A percentile compares a stretch with the other conserved stretches of the same genome.
Evolutionary conservation across 441 rosid species (phyloP).

Genomic region (Corymbia citriodora): DNA sequence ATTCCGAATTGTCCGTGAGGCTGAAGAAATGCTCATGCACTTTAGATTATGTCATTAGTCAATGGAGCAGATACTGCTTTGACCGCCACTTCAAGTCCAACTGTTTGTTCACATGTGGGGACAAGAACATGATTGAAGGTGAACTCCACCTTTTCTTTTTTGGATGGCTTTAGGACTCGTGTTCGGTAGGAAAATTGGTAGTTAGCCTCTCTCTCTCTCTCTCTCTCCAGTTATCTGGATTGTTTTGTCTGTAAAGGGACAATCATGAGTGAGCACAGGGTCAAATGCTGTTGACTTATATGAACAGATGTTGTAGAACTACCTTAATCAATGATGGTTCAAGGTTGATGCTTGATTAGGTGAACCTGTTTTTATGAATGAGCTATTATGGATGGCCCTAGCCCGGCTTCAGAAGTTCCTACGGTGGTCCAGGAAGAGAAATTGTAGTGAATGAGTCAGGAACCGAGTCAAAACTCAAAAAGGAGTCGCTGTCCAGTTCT

Average conservation of each 20-base stretch:
- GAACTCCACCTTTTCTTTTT: not conserved
- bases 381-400: not conserved
- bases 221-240: not conserved
- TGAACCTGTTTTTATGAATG: not conserved
- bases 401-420: not conserved
- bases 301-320: not conserved
- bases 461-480: not conserved
- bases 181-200: not conserved
- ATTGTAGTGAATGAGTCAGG: not conserved
- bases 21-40: not conserved
- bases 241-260: not conserved
- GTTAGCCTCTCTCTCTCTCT: not conserved
- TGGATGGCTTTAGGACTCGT: not conserved
- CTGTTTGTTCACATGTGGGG: not conserved
- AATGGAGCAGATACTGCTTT: conserved; percentile 25
- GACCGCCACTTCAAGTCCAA: conserved; percentile 6
- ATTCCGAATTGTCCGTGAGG: not conserved
- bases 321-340: not conserved
- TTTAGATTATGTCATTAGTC: conserved; percentile 13
- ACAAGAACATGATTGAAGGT: not conserved
- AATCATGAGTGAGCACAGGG: not conserved
- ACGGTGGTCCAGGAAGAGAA: not conserved
- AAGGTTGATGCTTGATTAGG: not conserved
- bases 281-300: not conserved
- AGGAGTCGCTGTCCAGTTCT: not conserved